Evolutionary conservation across 2,329 filamentous ascomycete species (phyloP), one percentile per base, ranked within the genome.

Genomic region (Stachybotrys elegans): DNA sequence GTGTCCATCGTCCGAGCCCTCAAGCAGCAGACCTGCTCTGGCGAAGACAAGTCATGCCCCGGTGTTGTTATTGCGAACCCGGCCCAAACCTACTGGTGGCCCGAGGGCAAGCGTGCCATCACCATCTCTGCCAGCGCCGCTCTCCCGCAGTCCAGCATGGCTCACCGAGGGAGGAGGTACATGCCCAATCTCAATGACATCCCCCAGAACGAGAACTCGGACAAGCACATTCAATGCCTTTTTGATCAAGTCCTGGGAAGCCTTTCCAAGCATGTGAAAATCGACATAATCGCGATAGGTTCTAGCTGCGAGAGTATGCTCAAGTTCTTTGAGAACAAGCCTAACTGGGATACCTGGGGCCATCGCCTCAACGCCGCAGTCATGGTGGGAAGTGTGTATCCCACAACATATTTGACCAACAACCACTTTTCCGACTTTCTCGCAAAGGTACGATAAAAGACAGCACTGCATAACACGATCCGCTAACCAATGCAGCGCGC

Each of bases 51-150:
- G 0, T 52, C 60, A 3, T 50, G 67, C 2, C 81, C 75, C 0
- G 85, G 78, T 4, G 67, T 96, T 44, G 67, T 96, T 22, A 69
- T 95, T 21, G 79, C 88, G 37, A 96, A 95, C 59, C 72, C 81
- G 4, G 88, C 88, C 5, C 83, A 94, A 65, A 69, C 87, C 16
- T 71, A 83, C 55, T 96, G 88, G 83, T 88, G 86, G 61, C 79
- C 86, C 32, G 74, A 78, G 42, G 74, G 74, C 2, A 66, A 73
- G 42, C 74, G 76, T 40, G 72, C 81, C 0, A 70, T 95, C 48
- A 86, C 79, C 1, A 60, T 73, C 2, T 57, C 59, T 0, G 75
- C 73, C 4, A 86, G 84, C 71, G 58, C 70, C 7, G 72, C 71
- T 2, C 65, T 84, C 36, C 82, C 83, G 1, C 75, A 83, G 53